Conservation (phyloP, 2,329 filamentous ascomycete genomes). For the Fusarium mundagurra region DNA sequence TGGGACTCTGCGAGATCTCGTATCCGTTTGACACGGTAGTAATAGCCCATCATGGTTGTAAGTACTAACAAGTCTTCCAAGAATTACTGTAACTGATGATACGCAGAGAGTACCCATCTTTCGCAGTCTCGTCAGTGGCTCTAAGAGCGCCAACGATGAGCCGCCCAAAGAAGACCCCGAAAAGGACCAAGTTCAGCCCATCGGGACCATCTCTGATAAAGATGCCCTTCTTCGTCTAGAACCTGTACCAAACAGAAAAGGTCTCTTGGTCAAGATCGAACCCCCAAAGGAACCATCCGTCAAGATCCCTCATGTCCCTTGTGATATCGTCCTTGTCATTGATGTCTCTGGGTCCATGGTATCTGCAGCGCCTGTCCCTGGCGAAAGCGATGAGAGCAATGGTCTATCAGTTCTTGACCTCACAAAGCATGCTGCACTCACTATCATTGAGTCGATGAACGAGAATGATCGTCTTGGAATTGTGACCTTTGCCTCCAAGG, state of each 20-base stretch:
- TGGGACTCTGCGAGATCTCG: not conserved
- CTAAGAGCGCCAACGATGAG: not conserved
- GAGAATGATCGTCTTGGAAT: slow-evolving; percentile 66
- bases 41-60: slow-evolving; percentile 29
- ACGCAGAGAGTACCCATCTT: slow-evolving; percentile 33
- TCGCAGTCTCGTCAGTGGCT: not conserved
- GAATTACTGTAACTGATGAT: not conserved
- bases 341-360: slow-evolving; percentile 70
- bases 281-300: slow-evolving; percentile 52
- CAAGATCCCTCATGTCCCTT: slow-evolving; percentile 56
- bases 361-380: slow-evolving; percentile 57
- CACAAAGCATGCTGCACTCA: slow-evolving; percentile 67
- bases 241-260: slow-evolving; percentile 50
- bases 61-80: not conserved
- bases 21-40: not conserved
- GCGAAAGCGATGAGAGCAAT: slow-evolving; percentile 56
- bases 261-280: slow-evolving; percentile 57
- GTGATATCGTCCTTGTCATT: slow-evolving; percentile 70
- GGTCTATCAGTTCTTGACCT: slow-evolving; percentile 67
- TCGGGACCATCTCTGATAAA: not conserved
- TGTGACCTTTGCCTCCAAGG: slow-evolving; percentile 60
- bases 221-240: slow-evolving; percentile 50
- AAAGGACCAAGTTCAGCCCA: not conserved
- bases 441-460: slow-evolving; percentile 66
- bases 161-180: not conserved